Evolutionary conservation across 352 stramenopile species (phyloP), one percentile per base, ranked within the genome.

Genomic region (Phytophthora quininea): DNA sequence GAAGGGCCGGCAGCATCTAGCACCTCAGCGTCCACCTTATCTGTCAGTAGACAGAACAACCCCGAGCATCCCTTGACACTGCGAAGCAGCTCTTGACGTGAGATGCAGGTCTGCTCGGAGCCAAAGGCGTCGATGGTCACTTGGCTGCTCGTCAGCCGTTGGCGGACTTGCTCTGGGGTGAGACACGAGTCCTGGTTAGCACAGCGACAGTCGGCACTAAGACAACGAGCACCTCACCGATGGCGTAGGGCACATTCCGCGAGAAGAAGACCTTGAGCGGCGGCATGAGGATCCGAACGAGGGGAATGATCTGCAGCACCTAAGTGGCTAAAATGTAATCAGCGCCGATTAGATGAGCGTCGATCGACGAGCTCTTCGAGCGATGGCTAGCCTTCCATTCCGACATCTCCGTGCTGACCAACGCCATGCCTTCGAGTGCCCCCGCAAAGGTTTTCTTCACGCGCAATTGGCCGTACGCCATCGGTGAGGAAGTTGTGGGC

Each of bases 41-140:
- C 87, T 27, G 81, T 89, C 32, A 93, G 69, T 30, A 93, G 66
- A 50, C 84, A 93, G 51, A 92, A 82, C 3, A 90, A 33, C n/a
- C 79, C 85, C 7, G 71, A 62, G 62, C 76, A 88, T 45, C 77
- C 75, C 38, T 83, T 71, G 8, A 91, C 79, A 37, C 64, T 59
- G 31, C 61, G 24, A 27, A 91, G 64, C 6, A 93, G 74, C 58
- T 91, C 73, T 29, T 77, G 62, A 48, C 77, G 73, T 24, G 68
- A 42, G 37, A 88, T 89, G 19, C 60, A 72, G 32, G 43, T 69
- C 40, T 76, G 60, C 32, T 83, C 71, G 10, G 69, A 73, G 35
- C 55, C 40, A 33, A 77, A 73, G 29, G 45, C 54, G 47, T 72
- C 60, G 57, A 82, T 60, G 31, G 68, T 58, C 35, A 40, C 35